Conservation (phyloP, 306 rosid species). For the Acmispon strigosus region DNA sequence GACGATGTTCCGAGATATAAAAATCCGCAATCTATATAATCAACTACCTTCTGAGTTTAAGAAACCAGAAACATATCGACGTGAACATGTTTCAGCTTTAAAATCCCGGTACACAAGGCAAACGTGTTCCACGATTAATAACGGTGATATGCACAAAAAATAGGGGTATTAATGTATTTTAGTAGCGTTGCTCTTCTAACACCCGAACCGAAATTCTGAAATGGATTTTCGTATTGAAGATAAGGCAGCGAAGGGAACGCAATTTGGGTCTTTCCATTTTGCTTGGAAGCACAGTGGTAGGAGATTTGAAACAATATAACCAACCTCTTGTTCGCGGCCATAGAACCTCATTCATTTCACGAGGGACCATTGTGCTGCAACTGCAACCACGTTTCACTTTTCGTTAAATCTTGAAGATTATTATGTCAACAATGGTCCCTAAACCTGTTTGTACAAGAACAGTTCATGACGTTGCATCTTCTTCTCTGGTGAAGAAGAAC, state of each 20-base stretch:
- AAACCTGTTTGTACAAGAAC: slow-evolving; percentile 31
- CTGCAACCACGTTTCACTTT: neutral
- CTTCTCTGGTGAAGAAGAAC: slow-evolving; percentile 13
- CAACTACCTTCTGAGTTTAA: too few species aligned
- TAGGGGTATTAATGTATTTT: too few species aligned
- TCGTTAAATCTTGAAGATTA: neutral
- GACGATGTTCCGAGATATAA: too few species aligned
- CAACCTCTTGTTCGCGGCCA: neutral
- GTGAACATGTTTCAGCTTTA: too few species aligned
- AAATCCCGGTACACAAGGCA: too few species aligned
- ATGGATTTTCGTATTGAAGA: neutral
- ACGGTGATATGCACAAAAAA: too few species aligned
- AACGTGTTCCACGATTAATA: too few species aligned
- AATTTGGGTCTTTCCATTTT: neutral
- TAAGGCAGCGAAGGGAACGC: slow-evolving; percentile 5
- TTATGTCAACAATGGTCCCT: slow-evolving; percentile 28
- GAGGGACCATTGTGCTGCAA: neutral
- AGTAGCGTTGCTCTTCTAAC: too few species aligned
- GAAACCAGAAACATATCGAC: too few species aligned
- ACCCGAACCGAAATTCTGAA: too few species aligned
- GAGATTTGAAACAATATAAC: neutral
- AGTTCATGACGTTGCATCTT: slow-evolving; percentile 6
- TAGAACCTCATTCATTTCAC: neutral
- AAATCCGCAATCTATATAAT: too few species aligned
- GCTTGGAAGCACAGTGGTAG: neutral